Percentiles rank a stretch among this genome's conserved stretches.
phyloP scores from a whole-genome alignment of 2,329 filamentous ascomycete species.

The Talaromyces sp. region DNA sequence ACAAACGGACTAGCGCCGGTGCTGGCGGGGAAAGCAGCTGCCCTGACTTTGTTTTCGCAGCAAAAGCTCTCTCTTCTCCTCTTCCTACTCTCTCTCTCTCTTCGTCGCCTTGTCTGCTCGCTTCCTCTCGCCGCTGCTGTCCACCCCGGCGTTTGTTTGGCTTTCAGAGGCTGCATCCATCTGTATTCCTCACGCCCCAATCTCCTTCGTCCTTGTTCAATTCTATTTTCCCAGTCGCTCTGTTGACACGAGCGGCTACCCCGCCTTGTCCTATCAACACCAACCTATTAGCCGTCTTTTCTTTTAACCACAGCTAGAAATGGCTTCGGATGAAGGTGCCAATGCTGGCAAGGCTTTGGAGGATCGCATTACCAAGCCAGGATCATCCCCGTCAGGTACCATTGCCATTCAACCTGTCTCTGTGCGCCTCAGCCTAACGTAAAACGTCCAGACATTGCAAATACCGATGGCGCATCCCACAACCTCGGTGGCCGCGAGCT shows the following conservation, averaged over 20 bases:
- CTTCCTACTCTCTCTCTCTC: background rate
- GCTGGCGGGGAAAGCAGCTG: slow-evolving; percentile 4
- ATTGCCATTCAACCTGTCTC: slow-evolving; percentile 16
- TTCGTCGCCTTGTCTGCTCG: background rate
- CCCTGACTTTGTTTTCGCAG: background rate
- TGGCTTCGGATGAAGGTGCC: slow-evolving; percentile 33
- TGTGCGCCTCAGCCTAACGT: slow-evolving; percentile 8
- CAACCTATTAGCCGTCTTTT: background rate
- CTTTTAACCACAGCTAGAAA: slow-evolving; percentile 32
- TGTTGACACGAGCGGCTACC: slow-evolving; percentile 2
- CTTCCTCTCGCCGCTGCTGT: background rate
- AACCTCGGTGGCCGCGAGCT: slow-evolving; percentile 45
- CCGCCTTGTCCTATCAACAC: slow-evolving; percentile 3
- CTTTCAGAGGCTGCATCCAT: background rate
- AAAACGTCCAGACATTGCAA: slow-evolving; percentile 9
- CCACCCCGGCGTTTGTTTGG: background rate
- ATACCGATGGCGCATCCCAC: slow-evolving; percentile 33
- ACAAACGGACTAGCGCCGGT: slow-evolving; percentile 6
- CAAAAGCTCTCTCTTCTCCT: background rate
- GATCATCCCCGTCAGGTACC: slow-evolving; percentile 26
- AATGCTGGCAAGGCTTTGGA: slow-evolving; percentile 37
- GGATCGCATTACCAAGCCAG: slow-evolving; percentile 43
- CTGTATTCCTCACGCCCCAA: background rate
- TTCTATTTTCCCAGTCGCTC: background rate
- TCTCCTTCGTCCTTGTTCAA: background rate